Evolutionary conservation across 2,329 filamentous ascomycete genomes (phyloP).

Genomic region (Rhynchosporium graminicola): DNA sequence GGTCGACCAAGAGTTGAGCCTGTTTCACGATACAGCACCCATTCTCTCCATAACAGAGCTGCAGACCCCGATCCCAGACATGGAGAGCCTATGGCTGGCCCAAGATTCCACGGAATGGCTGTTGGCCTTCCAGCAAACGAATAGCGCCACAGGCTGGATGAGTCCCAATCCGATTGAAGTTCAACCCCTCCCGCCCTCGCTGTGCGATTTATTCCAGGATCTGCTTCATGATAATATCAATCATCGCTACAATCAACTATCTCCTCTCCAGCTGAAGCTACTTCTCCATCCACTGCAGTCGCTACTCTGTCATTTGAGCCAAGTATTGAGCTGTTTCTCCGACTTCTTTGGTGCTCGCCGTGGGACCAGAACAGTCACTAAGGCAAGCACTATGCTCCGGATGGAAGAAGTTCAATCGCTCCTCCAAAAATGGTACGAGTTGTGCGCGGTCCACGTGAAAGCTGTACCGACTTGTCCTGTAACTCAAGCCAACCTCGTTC

Average conservation of each 20-base stretch:
- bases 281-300: constrained; percentile 69
- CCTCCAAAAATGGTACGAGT: constrained; percentile 66
- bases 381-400: constrained; percentile 58
- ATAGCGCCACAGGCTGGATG: constrained; percentile 51
- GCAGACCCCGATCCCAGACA: constrained; percentile 60
- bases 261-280: constrained; percentile 62
- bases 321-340: constrained; percentile 66
- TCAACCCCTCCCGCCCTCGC: constrained; percentile 55
- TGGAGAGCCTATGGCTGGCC: constrained; percentile 64
- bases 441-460: constrained; percentile 58
- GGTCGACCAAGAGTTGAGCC: constrained; percentile 69
- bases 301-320: constrained; percentile 63
- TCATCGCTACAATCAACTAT: constrained; percentile 46
- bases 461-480: constrained; percentile 58
- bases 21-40: constrained; percentile 65
- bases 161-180: constrained; percentile 54
- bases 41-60: constrained; percentile 67
- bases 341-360: constrained; percentile 52
- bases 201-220: constrained; percentile 66
- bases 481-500: constrained; percentile 64
- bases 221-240: constrained; percentile 66
- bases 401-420: constrained; percentile 66
- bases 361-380: constrained; percentile 52
- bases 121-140: constrained; percentile 57
- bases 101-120: constrained; percentile 61